Evolutionary conservation across 441 rosid genomes (phyloP).

Genomic region (Gossypium lobatum): DNA sequence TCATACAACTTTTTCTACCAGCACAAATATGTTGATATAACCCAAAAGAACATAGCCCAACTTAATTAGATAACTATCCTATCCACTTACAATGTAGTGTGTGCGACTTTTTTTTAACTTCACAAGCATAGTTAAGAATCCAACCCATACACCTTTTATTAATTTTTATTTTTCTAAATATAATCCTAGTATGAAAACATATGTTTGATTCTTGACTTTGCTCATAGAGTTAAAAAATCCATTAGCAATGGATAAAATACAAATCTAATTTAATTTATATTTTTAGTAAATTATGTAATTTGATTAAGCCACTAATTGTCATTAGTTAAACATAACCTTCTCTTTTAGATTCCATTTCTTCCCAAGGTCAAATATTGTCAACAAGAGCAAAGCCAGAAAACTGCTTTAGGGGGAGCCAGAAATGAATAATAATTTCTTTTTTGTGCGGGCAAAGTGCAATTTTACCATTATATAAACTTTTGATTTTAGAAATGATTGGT

Average conservation of each 20-base stretch:
- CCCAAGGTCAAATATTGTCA: not conserved
- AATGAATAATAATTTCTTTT: not conserved
- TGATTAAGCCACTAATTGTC: conserved; percentile 1
- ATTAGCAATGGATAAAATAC: not conserved
- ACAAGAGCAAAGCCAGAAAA: not conserved
- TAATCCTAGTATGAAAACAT: not conserved
- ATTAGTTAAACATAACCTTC: not conserved
- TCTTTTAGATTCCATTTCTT: not conserved
- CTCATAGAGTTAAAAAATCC: not conserved
- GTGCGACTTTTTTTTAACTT: not conserved
- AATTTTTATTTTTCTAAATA: not conserved
- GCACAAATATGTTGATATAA: not conserved
- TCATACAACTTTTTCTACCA: not conserved
- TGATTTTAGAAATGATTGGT: not conserved
- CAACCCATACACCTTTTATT: not conserved
- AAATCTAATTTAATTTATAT: not conserved
- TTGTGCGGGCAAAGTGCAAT: not conserved
- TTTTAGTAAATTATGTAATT: not conserved
- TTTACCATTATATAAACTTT: not conserved
- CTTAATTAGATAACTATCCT: not conserved
- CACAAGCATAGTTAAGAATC: not conserved
- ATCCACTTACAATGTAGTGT: not conserved
- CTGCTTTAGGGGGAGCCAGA: not conserved
- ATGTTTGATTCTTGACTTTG: not conserved
- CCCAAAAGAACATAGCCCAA: not conserved